Base-by-base conservation (phyloP, 768 basidiomycete genomes). In the Aureoboletus auriporus region DNA sequence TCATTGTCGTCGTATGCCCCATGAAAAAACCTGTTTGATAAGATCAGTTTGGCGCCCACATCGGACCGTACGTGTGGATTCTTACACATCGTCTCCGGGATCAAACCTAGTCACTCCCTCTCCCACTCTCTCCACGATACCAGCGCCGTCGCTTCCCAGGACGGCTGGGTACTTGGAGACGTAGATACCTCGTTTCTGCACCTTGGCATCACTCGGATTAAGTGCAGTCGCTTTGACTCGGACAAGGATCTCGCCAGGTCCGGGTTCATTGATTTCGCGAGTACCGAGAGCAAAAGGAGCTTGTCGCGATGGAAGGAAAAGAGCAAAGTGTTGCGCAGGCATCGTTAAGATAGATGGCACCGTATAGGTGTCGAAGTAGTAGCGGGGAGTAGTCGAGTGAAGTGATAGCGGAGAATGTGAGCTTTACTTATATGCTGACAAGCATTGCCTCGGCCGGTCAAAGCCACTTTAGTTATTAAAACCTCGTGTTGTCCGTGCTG, bases 171-270 rank as follows among this genome's bases (percentile, higher is more conserved):
- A 80, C 14, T 67, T 53, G 20, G 69, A 65, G 35, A 73, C 58
- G 46, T 70, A 69, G 26, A 67, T 53, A 2, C 69, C 70, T 41
- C 65, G 65, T 42, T 62, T 70, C 47, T 75, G 75, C 26, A 78
- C 68, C 57, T 77, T 78, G 62, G 76, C 77, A 50, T 82, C 80
- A 12, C 71, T 69, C 2, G 80, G 80, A 51, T 81, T 80, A 41
- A 80, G 61, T 3, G 75, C 71, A 0, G 75, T 70, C 5, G 79
- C 68, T 37, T 69, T 63, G 45, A 79, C 59, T 58, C 72, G 72
- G 57, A 80, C 61, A 38, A 80, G 69, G 26, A 80, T 57, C 54
- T 79, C 75, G 42, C 72, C 73, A 4, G 73, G 69, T 10, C 74
- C 72, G 6, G 78, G 78, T 16, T 61, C 63, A 12, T 69, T 72